These are phyloP conservation scores for Cucumis hystrix DNA, from an alignment of 306 rosid genomes.

Conservation along the genomic window DNA sequence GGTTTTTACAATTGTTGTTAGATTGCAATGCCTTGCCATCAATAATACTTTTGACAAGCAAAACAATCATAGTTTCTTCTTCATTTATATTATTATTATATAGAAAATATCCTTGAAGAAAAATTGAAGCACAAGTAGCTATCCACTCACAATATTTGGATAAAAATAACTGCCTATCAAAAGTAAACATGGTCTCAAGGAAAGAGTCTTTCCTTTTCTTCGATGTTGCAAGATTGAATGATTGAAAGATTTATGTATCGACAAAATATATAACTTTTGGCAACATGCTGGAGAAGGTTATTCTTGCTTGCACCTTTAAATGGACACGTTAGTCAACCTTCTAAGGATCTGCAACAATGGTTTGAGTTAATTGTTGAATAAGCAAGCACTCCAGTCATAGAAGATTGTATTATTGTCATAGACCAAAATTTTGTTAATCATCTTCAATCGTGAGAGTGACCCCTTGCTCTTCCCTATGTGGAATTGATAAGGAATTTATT, in stretches of 20 bases:
- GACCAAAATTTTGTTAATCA: neutral
- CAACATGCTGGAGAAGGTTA: neutral
- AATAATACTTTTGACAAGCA: neutral
- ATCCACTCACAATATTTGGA: neutral
- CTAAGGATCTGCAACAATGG: neutral
- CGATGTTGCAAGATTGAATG: neutral
- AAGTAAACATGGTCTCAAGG: neutral
- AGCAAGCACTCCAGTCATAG: neutral
- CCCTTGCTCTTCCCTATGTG: neutral
- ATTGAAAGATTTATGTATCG: neutral
- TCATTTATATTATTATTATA: neutral
- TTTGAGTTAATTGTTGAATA: neutral
- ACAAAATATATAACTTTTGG: neutral
- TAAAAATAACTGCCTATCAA: neutral
- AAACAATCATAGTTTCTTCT: neutral
- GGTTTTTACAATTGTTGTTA: neutral
- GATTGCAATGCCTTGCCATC: neutral
- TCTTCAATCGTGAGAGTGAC: neutral
- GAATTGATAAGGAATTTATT: neutral
- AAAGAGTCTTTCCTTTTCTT: neutral
- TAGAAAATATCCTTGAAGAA: neutral
- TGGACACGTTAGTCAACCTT: neutral
- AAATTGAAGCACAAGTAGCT: neutral
- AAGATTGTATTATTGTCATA: neutral
- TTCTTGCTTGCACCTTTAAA: neutral